Conservation (phyloP, 495 filamentous ascomycete genomes). For the Jackrogersella multiformis region DNA sequence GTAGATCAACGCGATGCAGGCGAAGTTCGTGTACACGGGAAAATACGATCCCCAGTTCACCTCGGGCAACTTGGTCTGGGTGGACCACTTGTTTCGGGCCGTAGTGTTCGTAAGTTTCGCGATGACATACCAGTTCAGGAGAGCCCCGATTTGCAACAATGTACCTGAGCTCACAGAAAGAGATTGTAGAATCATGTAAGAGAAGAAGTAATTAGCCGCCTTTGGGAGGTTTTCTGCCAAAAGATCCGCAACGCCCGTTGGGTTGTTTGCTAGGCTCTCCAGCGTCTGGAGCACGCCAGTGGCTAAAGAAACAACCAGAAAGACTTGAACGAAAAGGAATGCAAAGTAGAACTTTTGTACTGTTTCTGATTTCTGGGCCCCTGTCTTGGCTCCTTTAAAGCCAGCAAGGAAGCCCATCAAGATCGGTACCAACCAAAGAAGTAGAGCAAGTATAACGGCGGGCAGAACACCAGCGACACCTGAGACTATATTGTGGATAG, state of each 20-base stretch:
- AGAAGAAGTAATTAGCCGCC: conserved; percentile 97
- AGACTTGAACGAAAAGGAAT: conserved; percentile 95
- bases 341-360: conserved; percentile 94
- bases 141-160: conserved; percentile 80
- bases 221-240: conserved; percentile 85
- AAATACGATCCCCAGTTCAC: conserved; percentile 95
- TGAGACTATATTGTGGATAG: conserved; percentile 70
- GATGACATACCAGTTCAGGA: conserved; percentile 83
- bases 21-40: conserved; percentile 94
- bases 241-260: conserved; percentile 67
- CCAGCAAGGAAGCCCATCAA: conserved; percentile 74
- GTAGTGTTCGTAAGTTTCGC: conserved; percentile 84
- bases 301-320: conserved; percentile 90
- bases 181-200: conserved; percentile 95
- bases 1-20: conserved; percentile 93
- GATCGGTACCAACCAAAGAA: conserved; percentile 83
- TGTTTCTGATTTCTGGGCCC: conserved; percentile 77
- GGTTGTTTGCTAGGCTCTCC: conserved; percentile 66
- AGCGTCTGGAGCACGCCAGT: conserved; percentile 79
- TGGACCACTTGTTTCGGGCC: conserved; percentile 85
- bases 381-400: conserved; percentile 83
- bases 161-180: conserved; percentile 90
- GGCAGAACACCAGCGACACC: conserved; percentile 89
- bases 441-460: conserved; percentile 75
- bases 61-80: conserved; percentile 79